phyloP scores from a whole-genome alignment of 768 basidiomycete species.

The Boletus patriciae region DNA sequence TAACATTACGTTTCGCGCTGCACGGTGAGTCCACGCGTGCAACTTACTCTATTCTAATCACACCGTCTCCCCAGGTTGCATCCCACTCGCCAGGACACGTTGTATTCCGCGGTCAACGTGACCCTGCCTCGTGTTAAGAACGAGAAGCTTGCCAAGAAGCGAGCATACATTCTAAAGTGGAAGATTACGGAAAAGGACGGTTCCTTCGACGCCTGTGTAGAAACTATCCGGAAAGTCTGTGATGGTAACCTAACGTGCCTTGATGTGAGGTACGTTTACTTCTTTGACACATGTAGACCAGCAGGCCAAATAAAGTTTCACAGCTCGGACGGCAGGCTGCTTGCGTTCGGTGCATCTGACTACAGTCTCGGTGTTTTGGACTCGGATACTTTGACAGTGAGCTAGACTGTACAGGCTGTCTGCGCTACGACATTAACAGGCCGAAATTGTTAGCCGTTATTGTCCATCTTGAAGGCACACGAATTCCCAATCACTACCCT shows the following conservation, averaged over 20 bases:
- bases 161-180: constrained; percentile 73
- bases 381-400: constrained; percentile 70
- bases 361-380: constrained; percentile 83
- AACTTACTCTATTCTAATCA: constrained; percentile 6
- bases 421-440: background rate
- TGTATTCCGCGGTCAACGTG: constrained; percentile 76
- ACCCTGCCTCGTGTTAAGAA: constrained; percentile 56
- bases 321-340: constrained; percentile 76
- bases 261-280: constrained; percentile 68
- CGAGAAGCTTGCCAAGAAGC: constrained; percentile 54
- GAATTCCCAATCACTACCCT: constrained; percentile 92
- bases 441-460: constrained; percentile 60
- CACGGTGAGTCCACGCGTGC: constrained; percentile 40
- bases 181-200: constrained; percentile 59
- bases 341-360: constrained; percentile 89
- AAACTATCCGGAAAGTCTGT: constrained; percentile 68
- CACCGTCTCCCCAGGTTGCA: constrained; percentile 49
- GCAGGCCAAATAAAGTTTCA: constrained; percentile 4
- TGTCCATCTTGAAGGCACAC: constrained; percentile 90
- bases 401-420: constrained; percentile 20
- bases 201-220: constrained; percentile 55
- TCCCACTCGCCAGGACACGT: constrained; percentile 46
- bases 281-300: background rate
- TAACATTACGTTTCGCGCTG: constrained; percentile 57
- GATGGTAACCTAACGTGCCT: constrained; percentile 85